A percentile compares a stretch with the other conserved stretches of the same genome.
phyloP scores from a whole-genome alignment of 257 asterid genomes.

The Oldenlandia corymbosa region DNA sequence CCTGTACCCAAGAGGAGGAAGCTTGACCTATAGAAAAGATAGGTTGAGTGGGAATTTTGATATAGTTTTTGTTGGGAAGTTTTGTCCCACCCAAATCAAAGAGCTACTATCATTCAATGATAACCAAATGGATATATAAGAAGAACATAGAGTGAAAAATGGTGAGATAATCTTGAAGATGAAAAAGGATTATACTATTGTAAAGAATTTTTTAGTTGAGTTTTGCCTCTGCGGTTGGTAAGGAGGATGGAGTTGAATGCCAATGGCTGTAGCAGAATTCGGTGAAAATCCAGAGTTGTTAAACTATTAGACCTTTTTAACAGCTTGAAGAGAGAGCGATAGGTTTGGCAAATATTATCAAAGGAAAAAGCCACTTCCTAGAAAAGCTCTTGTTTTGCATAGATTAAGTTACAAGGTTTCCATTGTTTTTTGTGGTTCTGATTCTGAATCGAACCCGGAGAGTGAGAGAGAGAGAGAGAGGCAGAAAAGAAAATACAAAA shows the following conservation, averaged over 20 bases:
- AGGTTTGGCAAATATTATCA: conserved; percentile 12
- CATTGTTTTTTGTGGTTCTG: conserved; percentile 6
- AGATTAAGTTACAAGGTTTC: conserved; percentile 6
- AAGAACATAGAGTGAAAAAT: too few relatives aligned
- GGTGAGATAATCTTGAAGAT: neutral
- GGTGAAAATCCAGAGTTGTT: conserved; percentile 22
- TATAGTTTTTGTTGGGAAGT: conserved; percentile 12
- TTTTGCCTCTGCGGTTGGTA: conserved; percentile 12
- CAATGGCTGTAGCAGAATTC: neutral
- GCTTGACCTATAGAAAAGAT: conserved; percentile 14
- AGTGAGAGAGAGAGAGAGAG: neutral
- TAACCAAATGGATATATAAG: conserved; percentile 1
- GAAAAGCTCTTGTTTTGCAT: conserved; percentile 2
- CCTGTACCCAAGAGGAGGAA: conserved; percentile 37
- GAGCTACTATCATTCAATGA: neutral
- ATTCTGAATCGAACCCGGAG: neutral
- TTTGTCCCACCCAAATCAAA: conserved; percentile 5
- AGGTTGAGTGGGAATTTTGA: conserved; percentile 14
- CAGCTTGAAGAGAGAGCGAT: conserved; percentile 22
- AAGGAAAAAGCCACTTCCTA: neutral
- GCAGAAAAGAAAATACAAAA: neutral
- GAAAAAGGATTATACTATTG: neutral
- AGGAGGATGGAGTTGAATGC: conserved; percentile 10
- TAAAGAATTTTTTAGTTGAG: neutral
- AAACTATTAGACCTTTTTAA: conserved; percentile 26